These are phyloP conservation scores for Capsaspora owczarzaki DNA, from an alignment of 78 protist genomes.

Conservation along the genomic window DNA sequence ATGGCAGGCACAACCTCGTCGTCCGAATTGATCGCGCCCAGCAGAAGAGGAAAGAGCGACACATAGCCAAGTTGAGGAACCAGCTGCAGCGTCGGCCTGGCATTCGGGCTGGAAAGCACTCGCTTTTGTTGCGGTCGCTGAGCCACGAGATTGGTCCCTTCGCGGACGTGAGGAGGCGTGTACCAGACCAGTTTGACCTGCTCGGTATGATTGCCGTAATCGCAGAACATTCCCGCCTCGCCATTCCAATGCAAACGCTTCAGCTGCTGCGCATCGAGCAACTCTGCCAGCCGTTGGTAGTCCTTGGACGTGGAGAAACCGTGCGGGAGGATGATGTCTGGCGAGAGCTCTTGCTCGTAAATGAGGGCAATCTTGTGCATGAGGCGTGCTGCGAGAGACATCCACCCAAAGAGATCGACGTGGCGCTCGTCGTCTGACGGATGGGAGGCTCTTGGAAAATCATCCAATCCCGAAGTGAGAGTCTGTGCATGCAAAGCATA, in stretches of 20 bases:
- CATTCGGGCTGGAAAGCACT: no score
- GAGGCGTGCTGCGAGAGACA: slow-evolving; percentile 42
- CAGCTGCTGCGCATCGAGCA: neutral
- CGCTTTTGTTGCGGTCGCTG: no score
- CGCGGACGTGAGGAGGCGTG: neutral
- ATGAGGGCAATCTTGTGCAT: slow-evolving; percentile 15
- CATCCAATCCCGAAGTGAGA: slow-evolving; percentile 79
- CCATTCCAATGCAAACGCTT: slow-evolving; percentile 10
- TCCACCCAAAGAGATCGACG: slow-evolving; percentile 75
- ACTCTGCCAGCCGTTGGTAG: no score
- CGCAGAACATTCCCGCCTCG: neutral
- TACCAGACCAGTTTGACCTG: neutral
- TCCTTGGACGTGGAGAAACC: no score
- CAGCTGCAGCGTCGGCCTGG: neutral
- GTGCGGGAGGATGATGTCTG: no score
- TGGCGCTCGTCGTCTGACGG: slow-evolving; percentile 48
- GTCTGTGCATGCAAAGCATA: slow-evolving; percentile 42
- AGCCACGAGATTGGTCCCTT: neutral
- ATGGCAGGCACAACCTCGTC: neutral
- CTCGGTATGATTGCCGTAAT: neutral
- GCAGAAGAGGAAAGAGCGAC: slow-evolving; percentile 71
- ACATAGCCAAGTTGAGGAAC: slow-evolving; percentile 57
- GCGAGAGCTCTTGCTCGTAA: neutral
- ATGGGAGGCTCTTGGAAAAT: slow-evolving; percentile 66
- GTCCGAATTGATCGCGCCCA: slow-evolving; percentile 18